A percentile compares a stretch with the other conserved stretches of the same genome.
phyloP scores from a whole-genome alignment of 192 early-diverging fungal species.

The Coemansia sp. region DNA sequence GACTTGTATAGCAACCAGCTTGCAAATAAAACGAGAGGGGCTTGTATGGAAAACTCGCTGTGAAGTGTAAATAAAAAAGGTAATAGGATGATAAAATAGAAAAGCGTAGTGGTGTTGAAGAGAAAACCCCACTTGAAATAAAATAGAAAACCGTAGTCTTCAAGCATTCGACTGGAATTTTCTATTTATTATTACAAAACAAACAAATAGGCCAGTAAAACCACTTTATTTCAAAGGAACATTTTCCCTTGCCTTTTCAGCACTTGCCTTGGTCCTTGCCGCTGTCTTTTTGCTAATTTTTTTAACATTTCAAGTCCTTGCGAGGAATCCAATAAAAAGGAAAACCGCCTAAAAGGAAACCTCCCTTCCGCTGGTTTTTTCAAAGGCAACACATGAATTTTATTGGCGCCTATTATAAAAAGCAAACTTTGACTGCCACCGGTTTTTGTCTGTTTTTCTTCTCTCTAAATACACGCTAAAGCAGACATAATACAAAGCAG shows the following conservation, averaged over 20 bases:
- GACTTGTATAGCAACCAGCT: background rate
- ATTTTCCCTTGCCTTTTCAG: background rate
- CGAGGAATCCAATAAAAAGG: background rate
- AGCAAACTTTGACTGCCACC: background rate
- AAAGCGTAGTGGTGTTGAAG: background rate
- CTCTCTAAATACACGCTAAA: too few species aligned
- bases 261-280: background rate
- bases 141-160: background rate
- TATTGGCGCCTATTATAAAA: background rate
- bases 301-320: too few species aligned
- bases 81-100: constrained; percentile 7
- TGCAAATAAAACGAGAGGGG: background rate
- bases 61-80: background rate
- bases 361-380: background rate
- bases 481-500: too few species aligned
- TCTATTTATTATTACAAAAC: background rate
- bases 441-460: background rate
- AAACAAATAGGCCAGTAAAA: too few species aligned
- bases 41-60: too few species aligned
- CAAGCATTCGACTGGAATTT: background rate
- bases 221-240: background rate
- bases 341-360: too few species aligned
- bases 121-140: background rate
- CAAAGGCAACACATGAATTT: too few species aligned
- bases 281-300: too few species aligned